Percentiles rank a stretch among this genome's conserved stretches.
Conservation (phyloP, 768 basidiomycete species). For the Lactarius hatsudake region DNA sequence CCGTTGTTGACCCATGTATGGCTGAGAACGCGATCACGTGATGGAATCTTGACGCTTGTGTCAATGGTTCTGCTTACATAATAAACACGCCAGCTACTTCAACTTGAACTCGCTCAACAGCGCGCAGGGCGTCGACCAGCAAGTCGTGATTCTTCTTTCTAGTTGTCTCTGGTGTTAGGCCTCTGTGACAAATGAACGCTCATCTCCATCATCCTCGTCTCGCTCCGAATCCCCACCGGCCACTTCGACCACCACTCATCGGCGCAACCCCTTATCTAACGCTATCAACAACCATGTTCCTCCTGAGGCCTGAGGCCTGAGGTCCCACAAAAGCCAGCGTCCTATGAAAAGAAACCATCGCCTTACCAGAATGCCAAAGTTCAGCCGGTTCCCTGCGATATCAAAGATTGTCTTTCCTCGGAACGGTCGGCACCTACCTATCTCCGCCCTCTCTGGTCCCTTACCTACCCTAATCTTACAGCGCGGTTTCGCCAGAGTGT, state of each 20-base stretch:
- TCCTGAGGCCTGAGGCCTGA: no score
- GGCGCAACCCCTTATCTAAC: constrained; percentile 27
- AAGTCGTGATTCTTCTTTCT: neutral
- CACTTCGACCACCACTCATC: constrained; percentile 12
- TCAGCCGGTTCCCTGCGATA: no score
- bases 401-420: no score
- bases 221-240: constrained; percentile 26
- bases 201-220: constrained; percentile 20
- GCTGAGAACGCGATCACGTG: neutral
- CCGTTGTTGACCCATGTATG: neutral
- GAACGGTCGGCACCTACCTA: no score
- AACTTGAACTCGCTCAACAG: neutral
- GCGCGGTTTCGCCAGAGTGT: no score
- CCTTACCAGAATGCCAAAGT: constrained; percentile 85
- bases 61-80: no score
- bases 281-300: constrained; percentile 25
- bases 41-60: neutral
- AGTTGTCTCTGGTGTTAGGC: constrained; percentile 28
- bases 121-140: constrained; percentile 3
- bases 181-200: constrained; percentile 13
- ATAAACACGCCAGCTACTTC: neutral
- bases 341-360: constrained; percentile 34
- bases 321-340: constrained; percentile 14
- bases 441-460: no score
- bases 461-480: no score